Base-by-base conservation (phyloP, 225 moss, liverwort and hornwort species). In the Marchantia paleacea region DNA sequence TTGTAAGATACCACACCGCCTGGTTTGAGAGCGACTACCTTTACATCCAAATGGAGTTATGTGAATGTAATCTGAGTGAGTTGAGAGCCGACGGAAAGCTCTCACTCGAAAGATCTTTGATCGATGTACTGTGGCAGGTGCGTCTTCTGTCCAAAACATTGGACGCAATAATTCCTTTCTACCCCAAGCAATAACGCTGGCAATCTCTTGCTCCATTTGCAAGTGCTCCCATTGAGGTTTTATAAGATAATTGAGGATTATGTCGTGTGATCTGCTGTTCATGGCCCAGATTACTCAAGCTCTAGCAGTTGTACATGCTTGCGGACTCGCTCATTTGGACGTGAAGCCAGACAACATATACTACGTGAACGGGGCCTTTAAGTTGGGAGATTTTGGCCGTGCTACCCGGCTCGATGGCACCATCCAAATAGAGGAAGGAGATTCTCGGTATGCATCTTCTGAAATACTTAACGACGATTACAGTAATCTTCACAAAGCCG, bases 311-410 rank as follows among this genome's bases (percentile, higher is more conserved):
- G 86, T 95, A n/a, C 91, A 91, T 69, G 72, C 77, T 26, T 89
- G 88, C 75, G 93, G 97, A 39, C 76, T 99, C 30, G 95, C 92
- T 48, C 97, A 99, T 87, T 82, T 99, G 89, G 97, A 99, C 79
- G 80, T 99, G 64, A 99, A 99, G 89, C 95, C 97, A n/a, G 95
- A 95, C 79, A 99, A 99, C 78, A 95, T 99, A 29, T 99, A 99
- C 74, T 88, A 88, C 29, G 81, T 85, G 0, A 75, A 91, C 61
- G 94, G 93, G 10, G 83, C 90, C 10, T 93, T 81, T 80, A 99
- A 99, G 84, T 87, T 99, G 61, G 97, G 95, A 22, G 97, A 99
- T 84, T 99, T 99, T 71, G 97, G 97, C 49, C 89, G 93, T 55
- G 97, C 95, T 30, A 92, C 94, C 72, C 89, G 94, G 76, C 81